Evolutionary conservation across 2,329 filamentous ascomycete genomes (phyloP).

Genomic region (Dactylellina parvicollis): DNA sequence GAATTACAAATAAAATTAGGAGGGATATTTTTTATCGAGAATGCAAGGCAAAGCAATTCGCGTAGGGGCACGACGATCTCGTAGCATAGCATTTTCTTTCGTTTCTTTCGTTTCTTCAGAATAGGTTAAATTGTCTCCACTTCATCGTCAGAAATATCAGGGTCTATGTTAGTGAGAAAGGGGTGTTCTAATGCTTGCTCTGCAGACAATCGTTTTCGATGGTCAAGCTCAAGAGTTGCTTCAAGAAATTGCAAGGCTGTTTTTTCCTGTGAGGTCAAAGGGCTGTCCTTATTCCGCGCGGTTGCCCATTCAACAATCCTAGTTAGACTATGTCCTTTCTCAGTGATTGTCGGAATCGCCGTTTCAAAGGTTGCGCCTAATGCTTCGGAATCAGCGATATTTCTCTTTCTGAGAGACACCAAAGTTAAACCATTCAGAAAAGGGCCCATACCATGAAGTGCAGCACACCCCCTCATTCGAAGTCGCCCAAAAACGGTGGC

Average conservation of each 20-base stretch:
- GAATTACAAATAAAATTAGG: too few species aligned
- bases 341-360: slow-evolving; percentile 87
- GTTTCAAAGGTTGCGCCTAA: slow-evolving; percentile 82
- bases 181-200: slow-evolving; percentile 77
- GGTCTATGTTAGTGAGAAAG: slow-evolving; percentile 67
- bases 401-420: too few species aligned
- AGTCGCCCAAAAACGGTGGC: slow-evolving; percentile 89
- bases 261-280: slow-evolving; percentile 73
- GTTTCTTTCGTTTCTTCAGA: too few species aligned
- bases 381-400: too few species aligned
- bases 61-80: too few species aligned
- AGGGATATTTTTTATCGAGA: too few species aligned
- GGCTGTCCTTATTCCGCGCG: slow-evolving; percentile 72
- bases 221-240: slow-evolving; percentile 79
- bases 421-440: too few species aligned
- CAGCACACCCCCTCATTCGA: slow-evolving; percentile 82
- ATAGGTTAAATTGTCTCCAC: slow-evolving; percentile 54
- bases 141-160: slow-evolving; percentile 59
- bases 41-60: too few species aligned
- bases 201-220: slow-evolving; percentile 76
- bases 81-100: too few species aligned
- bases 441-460: slow-evolving; percentile 74
- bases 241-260: slow-evolving; percentile 77
- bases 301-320: slow-evolving; percentile 97
- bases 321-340: slow-evolving; percentile 84